A percentile compares a stretch with the other conserved stretches of the same genome.
Evolutionary conservation across 768 basidiomycete species (phyloP).

Genomic region (Inosperma sp.): DNA sequence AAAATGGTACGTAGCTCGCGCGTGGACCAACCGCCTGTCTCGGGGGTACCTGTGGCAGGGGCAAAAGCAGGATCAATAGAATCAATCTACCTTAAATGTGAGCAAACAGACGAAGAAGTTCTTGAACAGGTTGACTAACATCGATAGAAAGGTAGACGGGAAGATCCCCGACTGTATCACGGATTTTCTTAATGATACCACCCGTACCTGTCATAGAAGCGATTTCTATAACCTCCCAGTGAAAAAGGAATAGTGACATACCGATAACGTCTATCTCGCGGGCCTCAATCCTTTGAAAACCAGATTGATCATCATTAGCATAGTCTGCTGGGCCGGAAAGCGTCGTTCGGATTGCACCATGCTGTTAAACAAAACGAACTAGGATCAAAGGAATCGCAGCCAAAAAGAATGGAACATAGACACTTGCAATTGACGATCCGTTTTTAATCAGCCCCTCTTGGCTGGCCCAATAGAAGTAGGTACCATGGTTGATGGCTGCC

Average conservation of each 20-base stretch:
- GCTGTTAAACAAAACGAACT: constrained; percentile 56
- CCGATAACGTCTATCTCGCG: constrained; percentile 83
- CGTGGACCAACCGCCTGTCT: constrained; percentile 82
- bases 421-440: constrained; percentile 80
- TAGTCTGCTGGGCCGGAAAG: constrained; percentile 76
- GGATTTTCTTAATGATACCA: constrained; percentile 78
- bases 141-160: constrained; percentile 81
- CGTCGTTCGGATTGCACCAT: constrained; percentile 84
- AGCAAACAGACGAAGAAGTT: neutral
- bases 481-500: constrained; percentile 80
- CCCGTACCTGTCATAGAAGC: constrained; percentile 44
- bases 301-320: constrained; percentile 68
- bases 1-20: constrained; percentile 76
- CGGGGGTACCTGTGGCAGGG: constrained; percentile 81
- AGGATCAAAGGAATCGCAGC: constrained; percentile 58
- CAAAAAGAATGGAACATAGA: constrained; percentile 28
- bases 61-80: constrained; percentile 80
- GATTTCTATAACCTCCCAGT: neutral
- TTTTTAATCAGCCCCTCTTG: constrained; percentile 77
- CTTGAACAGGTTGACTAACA: constrained; percentile 33
- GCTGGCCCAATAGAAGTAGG: constrained; percentile 88
- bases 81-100: constrained; percentile 49
- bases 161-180: constrained; percentile 64
- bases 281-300: constrained; percentile 80
- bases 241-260: constrained; percentile 20